Conservation (phyloP, 2,329 filamentous ascomycete genomes). For the Pseudogymnoascus sp. region DNA sequence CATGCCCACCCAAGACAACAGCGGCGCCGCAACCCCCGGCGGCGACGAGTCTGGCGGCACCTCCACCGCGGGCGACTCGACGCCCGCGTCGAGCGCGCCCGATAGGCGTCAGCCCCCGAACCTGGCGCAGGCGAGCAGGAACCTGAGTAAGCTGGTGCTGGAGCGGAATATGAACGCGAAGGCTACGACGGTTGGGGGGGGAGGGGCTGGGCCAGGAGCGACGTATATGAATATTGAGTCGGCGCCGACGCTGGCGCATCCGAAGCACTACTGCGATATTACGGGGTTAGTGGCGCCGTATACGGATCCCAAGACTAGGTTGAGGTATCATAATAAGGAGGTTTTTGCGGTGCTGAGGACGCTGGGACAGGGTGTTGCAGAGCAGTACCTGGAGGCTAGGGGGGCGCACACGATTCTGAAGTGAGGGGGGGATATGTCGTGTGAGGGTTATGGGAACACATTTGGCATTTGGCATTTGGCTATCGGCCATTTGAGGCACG, state of each 20-base stretch:
- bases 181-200: conserved; percentile 27
- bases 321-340: conserved; percentile 90
- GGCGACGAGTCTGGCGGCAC: conserved; percentile 48
- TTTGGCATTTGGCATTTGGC: conserved; percentile 6
- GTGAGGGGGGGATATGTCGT: conserved; percentile 41
- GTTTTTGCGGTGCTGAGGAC: conserved; percentile 78
- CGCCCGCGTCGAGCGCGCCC: conserved; percentile 41
- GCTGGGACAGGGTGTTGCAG: conserved; percentile 73
- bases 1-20: conserved; percentile 73
- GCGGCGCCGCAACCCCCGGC: conserved; percentile 68
- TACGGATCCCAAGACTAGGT: conserved; percentile 85
- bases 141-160: conserved; percentile 77
- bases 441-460: conserved; percentile 2
- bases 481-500: background rate
- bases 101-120: conserved; percentile 48
- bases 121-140: conserved; percentile 83
- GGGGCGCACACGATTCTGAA: conserved; percentile 92
- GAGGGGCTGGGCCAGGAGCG: conserved; percentile 58
- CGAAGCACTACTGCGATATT: conserved; percentile 90
- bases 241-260: conserved; percentile 77
- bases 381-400: conserved; percentile 82
- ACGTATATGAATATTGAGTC: conserved; percentile 98
- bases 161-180: conserved; percentile 64
- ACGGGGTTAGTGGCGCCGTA: conserved; percentile 90
- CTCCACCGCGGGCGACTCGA: conserved; percentile 40